These are phyloP conservation scores for Alternaria triticimaculans DNA, from an alignment of 2,329 filamentous ascomycete genomes.

Conservation along the genomic window DNA sequence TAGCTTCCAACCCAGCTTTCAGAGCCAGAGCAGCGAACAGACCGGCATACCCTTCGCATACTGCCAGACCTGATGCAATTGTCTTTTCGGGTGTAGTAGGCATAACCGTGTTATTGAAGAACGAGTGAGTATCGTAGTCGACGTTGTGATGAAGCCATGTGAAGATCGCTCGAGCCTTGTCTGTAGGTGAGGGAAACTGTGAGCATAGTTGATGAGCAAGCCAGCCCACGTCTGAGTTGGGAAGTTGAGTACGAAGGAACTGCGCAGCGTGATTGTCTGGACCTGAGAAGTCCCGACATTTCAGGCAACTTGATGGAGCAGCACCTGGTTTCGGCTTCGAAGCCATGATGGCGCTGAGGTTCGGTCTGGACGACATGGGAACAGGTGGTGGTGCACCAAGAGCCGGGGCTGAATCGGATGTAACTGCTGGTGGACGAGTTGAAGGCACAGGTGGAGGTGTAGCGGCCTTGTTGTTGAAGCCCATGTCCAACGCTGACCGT, in stretches of 20 bases:
- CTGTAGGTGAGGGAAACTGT: constrained; percentile 80
- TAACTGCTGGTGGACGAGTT: constrained; percentile 24
- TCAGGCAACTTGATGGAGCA: constrained; percentile 63
- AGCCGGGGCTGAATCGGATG: constrained; percentile 9
- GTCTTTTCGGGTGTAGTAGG: constrained; percentile 74
- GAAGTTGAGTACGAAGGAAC: constrained; percentile 75
- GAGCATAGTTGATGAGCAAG: constrained; percentile 79
- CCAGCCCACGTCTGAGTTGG: constrained; percentile 71
- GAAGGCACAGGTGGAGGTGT: constrained; percentile 41
- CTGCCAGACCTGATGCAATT: constrained; percentile 77
- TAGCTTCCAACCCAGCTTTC: constrained; percentile 78
- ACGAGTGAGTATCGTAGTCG: constrained; percentile 78
- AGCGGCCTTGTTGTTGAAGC: constrained; percentile 54
- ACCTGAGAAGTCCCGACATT: constrained; percentile 85
- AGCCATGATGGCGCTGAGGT: constrained; percentile 63
- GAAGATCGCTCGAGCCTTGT: constrained; percentile 92
- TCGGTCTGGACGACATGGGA: constrained; percentile 62
- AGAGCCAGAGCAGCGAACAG: constrained; percentile 80
- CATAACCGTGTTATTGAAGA: constrained; percentile 75
- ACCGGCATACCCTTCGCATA: constrained; percentile 90
- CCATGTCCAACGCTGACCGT: constrained; percentile 56
- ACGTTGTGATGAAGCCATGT: constrained; percentile 97
- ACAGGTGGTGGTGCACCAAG: constrained; percentile 56
- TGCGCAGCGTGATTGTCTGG: constrained; percentile 80
- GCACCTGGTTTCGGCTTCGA: constrained; percentile 44